Base-by-base conservation (phyloP, 2,329 filamentous ascomycete species). In the Camillea tinctor region DNA sequence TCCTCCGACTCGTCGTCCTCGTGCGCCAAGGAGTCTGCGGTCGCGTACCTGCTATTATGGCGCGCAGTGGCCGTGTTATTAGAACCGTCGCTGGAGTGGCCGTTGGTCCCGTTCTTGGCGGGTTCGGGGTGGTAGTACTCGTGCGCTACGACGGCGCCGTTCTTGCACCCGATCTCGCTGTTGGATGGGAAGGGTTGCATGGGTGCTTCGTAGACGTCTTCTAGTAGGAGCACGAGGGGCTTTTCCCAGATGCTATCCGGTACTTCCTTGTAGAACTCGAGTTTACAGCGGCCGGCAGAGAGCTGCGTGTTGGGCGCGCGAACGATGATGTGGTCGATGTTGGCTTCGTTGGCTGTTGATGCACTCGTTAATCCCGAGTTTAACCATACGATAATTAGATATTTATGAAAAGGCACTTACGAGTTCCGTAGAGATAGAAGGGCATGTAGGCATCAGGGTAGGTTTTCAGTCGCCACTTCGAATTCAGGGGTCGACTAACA, bases 251-350 rank as follows among this genome's bases (percentile, higher is more conserved):
- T 40, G 9, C 17, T 56, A 49, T 36, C 60, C 17, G 23, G 44
- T 44, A 24, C 68, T 52, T 51, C 61, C 23, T 23, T 57, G 23
- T 57, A 61, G 50, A 58, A 66, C n/a, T 64, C 60, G 2, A 65
- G 64, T 2, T 50, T 68, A 26, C 21, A 75, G 50, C 36, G 49
- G 19, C 64, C 69, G 20, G 74, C 73, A 0, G 71, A 73, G 0
- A 77, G 68, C 3, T 71, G 68, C 9, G 73, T 75, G 64, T 80
- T 81, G n/a, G 78, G 79, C 0, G 76, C 69, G 1, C 70, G 67
- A n/a, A 75, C 69, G 21, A 81, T 74, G 50, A 79, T 71, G 60
- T 81, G 79, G n/a, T 77, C 73, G 40, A 80, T 78, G 57, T 80
- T 74, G 1, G 65, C 56, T 49, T 78, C 72, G 0, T 68, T 50